Conservation (phyloP, 75 land plant species). For the Larix kaempferi region DNA sequence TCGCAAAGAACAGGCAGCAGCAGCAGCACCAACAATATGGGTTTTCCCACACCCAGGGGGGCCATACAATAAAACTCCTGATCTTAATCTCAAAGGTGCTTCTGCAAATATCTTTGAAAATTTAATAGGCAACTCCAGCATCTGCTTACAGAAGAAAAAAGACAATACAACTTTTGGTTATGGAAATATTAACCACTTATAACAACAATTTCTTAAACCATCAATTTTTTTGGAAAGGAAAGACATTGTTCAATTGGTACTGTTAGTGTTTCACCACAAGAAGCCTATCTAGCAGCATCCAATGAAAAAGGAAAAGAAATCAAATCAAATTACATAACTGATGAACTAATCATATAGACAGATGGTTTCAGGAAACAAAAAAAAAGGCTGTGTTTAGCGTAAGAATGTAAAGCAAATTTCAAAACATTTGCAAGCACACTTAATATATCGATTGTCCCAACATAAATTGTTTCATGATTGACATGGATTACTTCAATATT, state of each 20-base stretch:
- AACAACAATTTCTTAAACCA: not conserved
- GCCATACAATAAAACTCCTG: conserved; percentile 95
- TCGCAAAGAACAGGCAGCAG: conserved; percentile 87
- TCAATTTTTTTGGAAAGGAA: not conserved
- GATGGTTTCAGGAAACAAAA: not conserved
- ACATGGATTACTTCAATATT: not conserved
- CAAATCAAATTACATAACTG: not conserved
- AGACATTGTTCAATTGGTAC: not conserved
- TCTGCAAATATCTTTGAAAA: conserved; percentile 73
- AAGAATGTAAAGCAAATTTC: too few species aligned
- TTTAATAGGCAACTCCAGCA: conserved; percentile 92
- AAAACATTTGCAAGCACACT: not conserved
- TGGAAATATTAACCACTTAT: not conserved
- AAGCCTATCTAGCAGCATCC: not conserved
- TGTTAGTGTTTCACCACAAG: not conserved
- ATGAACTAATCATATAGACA: not conserved
- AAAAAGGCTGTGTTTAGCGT: not conserved
- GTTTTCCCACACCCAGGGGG: conserved; percentile 99
- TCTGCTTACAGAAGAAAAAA: conserved; percentile 45
- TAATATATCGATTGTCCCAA: not conserved
- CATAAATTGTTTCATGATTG: not conserved
- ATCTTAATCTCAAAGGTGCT: conserved; percentile 84
- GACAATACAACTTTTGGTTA: not conserved
- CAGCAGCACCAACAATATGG: conserved; percentile 97
- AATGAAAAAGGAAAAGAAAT: not conserved